Conservation (phyloP, 129 eudicot species). For the Escallonia rubra region DNA sequence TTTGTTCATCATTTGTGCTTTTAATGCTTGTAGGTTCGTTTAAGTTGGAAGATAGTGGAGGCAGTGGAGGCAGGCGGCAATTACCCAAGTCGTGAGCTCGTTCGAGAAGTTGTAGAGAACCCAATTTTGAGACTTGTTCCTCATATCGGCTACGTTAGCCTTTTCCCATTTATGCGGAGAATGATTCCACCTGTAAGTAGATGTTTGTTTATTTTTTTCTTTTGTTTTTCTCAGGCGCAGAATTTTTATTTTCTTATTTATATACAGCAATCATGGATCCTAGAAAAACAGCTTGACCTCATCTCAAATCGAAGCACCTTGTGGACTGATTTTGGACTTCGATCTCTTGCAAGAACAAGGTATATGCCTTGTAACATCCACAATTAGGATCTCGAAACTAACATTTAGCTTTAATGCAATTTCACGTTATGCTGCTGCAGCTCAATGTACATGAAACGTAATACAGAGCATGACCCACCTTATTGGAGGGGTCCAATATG, state of each 20-base stretch:
- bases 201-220: not conserved
- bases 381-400: not conserved
- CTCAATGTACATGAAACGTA: slow-evolving; percentile 85
- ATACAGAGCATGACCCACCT: slow-evolving; percentile 95
- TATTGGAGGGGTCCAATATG: slow-evolving; percentile 98
- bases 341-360: slow-evolving; percentile 90
- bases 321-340: slow-evolving; percentile 82
- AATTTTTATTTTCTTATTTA: slow-evolving; percentile 2
- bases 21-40: slow-evolving; percentile 57
- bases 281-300: slow-evolving; percentile 83
- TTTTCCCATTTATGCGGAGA: slow-evolving; percentile 83
- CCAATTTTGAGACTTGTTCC: slow-evolving; percentile 78
- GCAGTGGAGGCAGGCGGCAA: slow-evolving; percentile 40
- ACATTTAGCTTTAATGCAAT: not conserved
- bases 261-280: slow-evolving; percentile 64
- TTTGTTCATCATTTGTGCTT: too few relatives aligned
- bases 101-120: slow-evolving; percentile 70
- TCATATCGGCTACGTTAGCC: slow-evolving; percentile 95
- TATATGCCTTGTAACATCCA: not conserved
- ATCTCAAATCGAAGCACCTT: slow-evolving; percentile 69
- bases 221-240: not conserved
- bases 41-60: slow-evolving; percentile 55
- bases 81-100: slow-evolving; percentile 58
- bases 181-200: slow-evolving; percentile 89
- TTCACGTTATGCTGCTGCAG: slow-evolving; percentile 28